Conservation (phyloP, 768 basidiomycete genomes). For the Sistotremastrum suecicum region DNA sequence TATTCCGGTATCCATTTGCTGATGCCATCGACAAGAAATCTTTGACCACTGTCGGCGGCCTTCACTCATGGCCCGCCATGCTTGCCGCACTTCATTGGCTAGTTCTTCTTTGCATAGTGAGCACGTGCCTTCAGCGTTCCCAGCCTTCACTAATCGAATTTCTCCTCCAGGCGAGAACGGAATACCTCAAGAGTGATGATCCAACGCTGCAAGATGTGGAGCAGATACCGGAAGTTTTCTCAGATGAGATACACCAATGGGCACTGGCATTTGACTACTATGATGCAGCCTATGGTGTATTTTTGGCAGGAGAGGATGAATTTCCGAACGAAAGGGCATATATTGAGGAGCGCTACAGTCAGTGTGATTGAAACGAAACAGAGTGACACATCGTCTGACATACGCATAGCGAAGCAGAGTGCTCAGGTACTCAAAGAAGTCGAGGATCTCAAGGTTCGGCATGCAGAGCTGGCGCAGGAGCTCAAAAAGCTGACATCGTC, state of each 20-base stretch:
- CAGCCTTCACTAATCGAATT: neutral
- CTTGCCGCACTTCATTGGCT: slow-evolving; percentile 90
- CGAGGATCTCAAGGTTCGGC: slow-evolving; percentile 36
- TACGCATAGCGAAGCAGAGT: slow-evolving; percentile 46
- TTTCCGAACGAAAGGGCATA: slow-evolving; percentile 56
- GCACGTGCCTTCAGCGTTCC: slow-evolving; percentile 9
- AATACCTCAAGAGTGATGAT: slow-evolving; percentile 48
- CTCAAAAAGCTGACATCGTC: slow-evolving; percentile 44
- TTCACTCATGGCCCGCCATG: slow-evolving; percentile 85
- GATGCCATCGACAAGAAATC: slow-evolving; percentile 73
- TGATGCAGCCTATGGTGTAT: slow-evolving; percentile 48
- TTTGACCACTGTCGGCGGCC: slow-evolving; percentile 75
- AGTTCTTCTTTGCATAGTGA: slow-evolving; percentile 70
- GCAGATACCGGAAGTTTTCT: slow-evolving; percentile 60
- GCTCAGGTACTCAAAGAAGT: slow-evolving; percentile 51
- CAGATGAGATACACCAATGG: slow-evolving; percentile 56
- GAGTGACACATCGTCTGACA: too few species aligned
- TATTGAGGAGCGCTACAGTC: slow-evolving; percentile 69
- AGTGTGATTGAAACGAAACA: slow-evolving; percentile 8
- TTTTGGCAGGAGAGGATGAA: slow-evolving; percentile 53
- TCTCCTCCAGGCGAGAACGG: slow-evolving; percentile 15
- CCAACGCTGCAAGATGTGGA: slow-evolving; percentile 51
- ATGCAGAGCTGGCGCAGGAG: slow-evolving; percentile 36
- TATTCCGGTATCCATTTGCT: slow-evolving; percentile 69
- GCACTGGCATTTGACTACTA: slow-evolving; percentile 70